Percentiles rank a stretch among this genome's conserved stretches.
Conservation (phyloP, 208 protist species). For the Leishmania major region DNA sequence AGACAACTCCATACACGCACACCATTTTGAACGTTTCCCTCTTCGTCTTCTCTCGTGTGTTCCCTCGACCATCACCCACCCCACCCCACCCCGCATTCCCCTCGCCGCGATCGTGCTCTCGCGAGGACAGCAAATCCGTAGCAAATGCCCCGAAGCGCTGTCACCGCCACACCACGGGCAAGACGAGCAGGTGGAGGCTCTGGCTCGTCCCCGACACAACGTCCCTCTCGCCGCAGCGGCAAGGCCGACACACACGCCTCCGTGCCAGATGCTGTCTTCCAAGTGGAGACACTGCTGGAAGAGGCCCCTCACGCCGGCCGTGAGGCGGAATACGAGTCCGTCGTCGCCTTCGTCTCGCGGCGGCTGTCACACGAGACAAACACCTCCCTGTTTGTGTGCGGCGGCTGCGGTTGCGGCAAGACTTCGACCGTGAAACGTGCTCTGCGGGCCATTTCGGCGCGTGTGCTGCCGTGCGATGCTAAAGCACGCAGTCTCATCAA, state of each 20-base stretch:
- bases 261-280: constrained; percentile 6
- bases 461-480: constrained; percentile 60
- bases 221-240: background rate
- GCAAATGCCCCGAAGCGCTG: background rate
- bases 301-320: constrained; percentile 35
- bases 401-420: constrained; percentile 86
- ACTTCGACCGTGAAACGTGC: constrained; percentile 79
- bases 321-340: constrained; percentile 58
- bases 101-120: background rate
- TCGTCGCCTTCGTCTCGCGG: constrained; percentile 56
- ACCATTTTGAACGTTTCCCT: background rate
- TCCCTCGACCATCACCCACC: background rate
- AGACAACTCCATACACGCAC: background rate
- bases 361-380: constrained; percentile 35
- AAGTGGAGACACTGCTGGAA: constrained; percentile 28
- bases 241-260: background rate
- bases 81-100: background rate
- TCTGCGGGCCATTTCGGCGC: constrained; percentile 54
- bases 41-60: background rate
- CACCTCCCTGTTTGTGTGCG: constrained; percentile 78
- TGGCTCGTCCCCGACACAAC: background rate
- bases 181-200: background rate
- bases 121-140: background rate
- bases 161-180: background rate
- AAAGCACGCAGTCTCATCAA: constrained; percentile 24